phyloP scores from a whole-genome alignment of 495 filamentous ascomycete species.

The Hypomontagnella monticulosa region DNA sequence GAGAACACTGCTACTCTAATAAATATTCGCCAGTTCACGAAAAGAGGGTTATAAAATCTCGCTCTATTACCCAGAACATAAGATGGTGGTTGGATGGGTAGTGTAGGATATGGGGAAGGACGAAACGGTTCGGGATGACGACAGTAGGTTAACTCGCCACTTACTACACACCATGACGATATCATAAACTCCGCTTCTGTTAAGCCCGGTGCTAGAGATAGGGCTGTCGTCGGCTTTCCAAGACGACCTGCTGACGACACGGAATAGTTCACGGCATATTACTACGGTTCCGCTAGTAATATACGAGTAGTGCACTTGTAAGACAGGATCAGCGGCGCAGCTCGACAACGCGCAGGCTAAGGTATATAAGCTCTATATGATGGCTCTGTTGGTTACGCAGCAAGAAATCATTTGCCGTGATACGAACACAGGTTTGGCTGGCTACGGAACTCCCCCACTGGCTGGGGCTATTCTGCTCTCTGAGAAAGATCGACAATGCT shows the following conservation, averaged over 20 bases:
- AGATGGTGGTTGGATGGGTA: neutral
- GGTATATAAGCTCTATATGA: conserved; percentile 1
- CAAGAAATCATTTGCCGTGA: conserved; percentile 28
- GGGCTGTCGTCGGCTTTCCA: conserved; percentile 21
- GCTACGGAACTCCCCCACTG: conserved; percentile 38
- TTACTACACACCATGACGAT: conserved; percentile 3
- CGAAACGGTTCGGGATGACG: neutral
- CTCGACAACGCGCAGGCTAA: conserved; percentile 13
- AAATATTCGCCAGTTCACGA: neutral
- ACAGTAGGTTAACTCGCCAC: neutral
- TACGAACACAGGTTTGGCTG: conserved; percentile 20
- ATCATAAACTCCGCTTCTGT: neutral
- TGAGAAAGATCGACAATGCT: conserved; percentile 29
- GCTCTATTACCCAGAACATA: conserved; percentile 12
- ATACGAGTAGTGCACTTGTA: conserved; percentile 19
- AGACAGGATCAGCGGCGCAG: conserved; percentile 23
- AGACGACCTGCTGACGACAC: conserved; percentile 14
- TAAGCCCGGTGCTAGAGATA: conserved; percentile 3
- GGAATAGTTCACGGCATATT: conserved; percentile 26
- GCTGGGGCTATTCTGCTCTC: conserved; percentile 3
- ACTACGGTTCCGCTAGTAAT: conserved; percentile 6
- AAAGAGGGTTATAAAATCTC: conserved; percentile 17
- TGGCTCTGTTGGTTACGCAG: conserved; percentile 22
- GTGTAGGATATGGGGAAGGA: neutral
- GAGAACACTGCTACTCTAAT: too few species aligned